phyloP scores from a whole-genome alignment of 108 stramenopile genomes.

The Pelagomonas calceolata region DNA sequence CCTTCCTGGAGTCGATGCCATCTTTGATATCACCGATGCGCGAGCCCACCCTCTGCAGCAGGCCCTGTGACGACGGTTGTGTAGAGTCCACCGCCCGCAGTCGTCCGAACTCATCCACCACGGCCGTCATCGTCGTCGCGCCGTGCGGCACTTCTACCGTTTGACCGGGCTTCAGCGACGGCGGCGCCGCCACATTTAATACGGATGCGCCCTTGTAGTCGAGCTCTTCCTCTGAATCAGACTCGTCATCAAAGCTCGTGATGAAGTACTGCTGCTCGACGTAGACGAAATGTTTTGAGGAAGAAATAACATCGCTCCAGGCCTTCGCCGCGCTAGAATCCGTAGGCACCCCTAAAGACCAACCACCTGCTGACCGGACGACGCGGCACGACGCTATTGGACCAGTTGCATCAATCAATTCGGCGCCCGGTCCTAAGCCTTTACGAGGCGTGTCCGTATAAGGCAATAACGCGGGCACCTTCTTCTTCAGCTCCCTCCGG shows the following conservation, averaged over 20 bases:
- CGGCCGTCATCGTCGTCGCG: not conserved
- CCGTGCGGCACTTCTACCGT: not conserved
- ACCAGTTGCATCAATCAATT: not conserved
- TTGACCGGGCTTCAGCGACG: not conserved
- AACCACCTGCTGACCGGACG: not conserved
- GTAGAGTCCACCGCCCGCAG: too few species aligned
- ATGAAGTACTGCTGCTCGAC: slow-evolving; percentile 38
- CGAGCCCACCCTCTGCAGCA: not conserved
- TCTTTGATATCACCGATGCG: not conserved
- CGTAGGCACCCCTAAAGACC: not conserved
- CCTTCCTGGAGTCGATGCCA: not conserved
- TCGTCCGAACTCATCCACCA: not conserved
- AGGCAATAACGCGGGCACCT: not conserved
- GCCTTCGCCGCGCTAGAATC: not conserved
- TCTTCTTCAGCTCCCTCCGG: not conserved
- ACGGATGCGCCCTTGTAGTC: not conserved
- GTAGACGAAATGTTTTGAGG: slow-evolving; percentile 47
- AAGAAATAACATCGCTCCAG: slow-evolving; percentile 29
- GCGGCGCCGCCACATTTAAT: not conserved
- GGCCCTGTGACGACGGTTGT: not conserved
- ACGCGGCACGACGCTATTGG: not conserved
- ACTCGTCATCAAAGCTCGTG: not conserved
- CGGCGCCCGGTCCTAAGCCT: not conserved
- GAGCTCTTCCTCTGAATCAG: not conserved
- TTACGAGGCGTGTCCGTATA: not conserved